Base-by-base conservation (phyloP, 192 early-diverging fungal species). In the Backusella mclennaniae region DNA sequence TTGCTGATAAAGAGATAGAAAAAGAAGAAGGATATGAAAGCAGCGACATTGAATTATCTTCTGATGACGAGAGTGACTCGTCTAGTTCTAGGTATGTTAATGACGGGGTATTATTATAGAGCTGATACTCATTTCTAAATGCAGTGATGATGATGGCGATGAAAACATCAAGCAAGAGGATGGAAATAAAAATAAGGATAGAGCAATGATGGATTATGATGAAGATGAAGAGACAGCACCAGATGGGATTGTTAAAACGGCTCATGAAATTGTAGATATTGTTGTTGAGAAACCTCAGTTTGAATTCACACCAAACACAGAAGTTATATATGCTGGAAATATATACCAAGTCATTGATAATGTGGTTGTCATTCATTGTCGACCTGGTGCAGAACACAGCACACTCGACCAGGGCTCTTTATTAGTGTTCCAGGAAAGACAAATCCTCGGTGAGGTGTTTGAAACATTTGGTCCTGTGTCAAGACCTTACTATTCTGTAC, bases 391-490 rank as follows among this genome's bases (percentile, higher is more conserved):
- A 23, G 86, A 87, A 56, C 49, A 75, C 53, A 83, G 75, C 56
- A 90, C 95, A 3, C 83, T 99, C 33, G 96, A 98, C 77, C 74
- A 83, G 0, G 97, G 93, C 19, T 92, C 87, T 12, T 63, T 97
- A 4, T 81, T 98, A 9, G 86, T 90, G 0, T 86, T 87, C n/a
- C 80, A 79, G 14, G 87, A 94, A 26, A 82, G 90, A 35, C 79
- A 82, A 11, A 78, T 94, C 6, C 66, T 95, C 9, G 94, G 94
- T 41, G 85, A 86, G 73, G 90, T 91, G 71, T 96, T 90, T 85
- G 98, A 99, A 69, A 95, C 95, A 0, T 96, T 99, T 88, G 98
- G 98, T 6, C 96, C 95, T 9, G 92, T 99, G 1, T 75, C 84
- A 1, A 83, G 87, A 36, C 98, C 98, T 4, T 79, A 94, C 59